Percentiles rank a stretch among this genome's conserved stretches.
Conservation (phyloP, 495 filamentous ascomycete species). For the Neurospora sp. region DNA sequence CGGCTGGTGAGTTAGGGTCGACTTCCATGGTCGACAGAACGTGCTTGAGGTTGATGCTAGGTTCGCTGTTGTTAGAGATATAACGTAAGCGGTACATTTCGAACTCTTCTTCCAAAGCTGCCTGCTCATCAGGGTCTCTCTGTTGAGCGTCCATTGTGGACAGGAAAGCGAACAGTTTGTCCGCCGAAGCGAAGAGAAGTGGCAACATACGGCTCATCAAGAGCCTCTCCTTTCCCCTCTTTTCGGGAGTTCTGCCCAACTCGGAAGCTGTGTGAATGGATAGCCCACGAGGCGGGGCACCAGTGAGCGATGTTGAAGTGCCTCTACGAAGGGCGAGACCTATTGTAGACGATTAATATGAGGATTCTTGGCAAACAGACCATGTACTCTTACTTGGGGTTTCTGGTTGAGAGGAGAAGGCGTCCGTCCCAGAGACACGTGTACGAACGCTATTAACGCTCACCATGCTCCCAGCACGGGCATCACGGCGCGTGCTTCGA, state of each 20-base stretch:
- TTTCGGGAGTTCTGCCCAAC: conserved; percentile 2
- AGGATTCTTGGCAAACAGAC: background rate
- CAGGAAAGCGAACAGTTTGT: conserved; percentile 12
- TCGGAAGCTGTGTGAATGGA: background rate
- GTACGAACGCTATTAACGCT: conserved; percentile 10
- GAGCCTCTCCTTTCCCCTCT: background rate
- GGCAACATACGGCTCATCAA: conserved; percentile 8
- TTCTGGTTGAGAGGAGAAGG: conserved; percentile 8
- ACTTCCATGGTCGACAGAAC: conserved; percentile 6
- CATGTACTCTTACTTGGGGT: conserved; percentile 7
- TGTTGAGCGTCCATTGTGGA: background rate
- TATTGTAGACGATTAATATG: background rate
- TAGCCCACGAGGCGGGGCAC: background rate
- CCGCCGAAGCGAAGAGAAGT: conserved; percentile 3
- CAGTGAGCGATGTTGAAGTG: background rate
- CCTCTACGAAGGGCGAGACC: background rate
- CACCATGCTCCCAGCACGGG: conserved; percentile 3
- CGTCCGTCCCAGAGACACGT: conserved; percentile 1
- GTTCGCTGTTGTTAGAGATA: background rate
- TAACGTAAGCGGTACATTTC: conserved; percentile 5
- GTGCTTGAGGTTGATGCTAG: conserved; percentile 5
- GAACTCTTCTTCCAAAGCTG: background rate
- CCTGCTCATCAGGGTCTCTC: conserved; percentile 4
- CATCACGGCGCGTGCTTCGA: conserved; percentile 10
- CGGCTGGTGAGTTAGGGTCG: background rate